Evolutionary conservation across 2,329 filamentous ascomycete species (phyloP), one percentile per base, ranked within the genome.

Genomic region (Beauveria caledonica): DNA sequence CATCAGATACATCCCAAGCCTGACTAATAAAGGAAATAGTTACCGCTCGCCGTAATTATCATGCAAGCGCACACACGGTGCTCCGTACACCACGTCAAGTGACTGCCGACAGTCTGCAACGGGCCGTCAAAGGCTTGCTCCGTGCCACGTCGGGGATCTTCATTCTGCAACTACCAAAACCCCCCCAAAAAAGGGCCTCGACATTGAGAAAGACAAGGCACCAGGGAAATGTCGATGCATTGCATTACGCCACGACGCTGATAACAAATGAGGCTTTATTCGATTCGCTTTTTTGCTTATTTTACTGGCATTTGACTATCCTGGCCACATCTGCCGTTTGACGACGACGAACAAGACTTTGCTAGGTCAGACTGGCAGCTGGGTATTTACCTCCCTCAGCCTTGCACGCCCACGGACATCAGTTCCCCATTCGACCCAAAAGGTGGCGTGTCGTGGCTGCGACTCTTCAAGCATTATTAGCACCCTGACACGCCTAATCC

Each of bases 361-460:
- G 45, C 21, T 19, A 39, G n/a, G 21, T 13, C 13, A 33, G 17
- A 27, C 15, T 8, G 15, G 21, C 48, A 50, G 39, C 50, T 10
- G 21, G 51, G 39, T 11, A 52, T 51, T 48, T 23, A 51, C 48
- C 48, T 56, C 25, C 7, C n/a, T 45, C 56, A 58, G 56, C 56
- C 56, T 58, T 58, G 56, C 55, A 29, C 51, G 46, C 29, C 56
- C 48, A 58, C 56, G 25, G 56, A 58, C 56, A 52, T 45, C 33
- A 58, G 46, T 51, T 39, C 46, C 40, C 36, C 25, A 58, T 58
- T 51, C 33, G 21, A 50, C 27, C 4, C 21, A 29, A 50, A n/a
- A 40, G 27, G 54, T 57, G 54, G 42, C 44, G 54, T 57, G 44
- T 21, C 17, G 6, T 33, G n/a, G 56, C 10, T 58, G 46, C n/a